phyloP scores from a whole-genome alignment of 2,329 filamentous ascomycete species.

The Samsoniella hepiali region DNA sequence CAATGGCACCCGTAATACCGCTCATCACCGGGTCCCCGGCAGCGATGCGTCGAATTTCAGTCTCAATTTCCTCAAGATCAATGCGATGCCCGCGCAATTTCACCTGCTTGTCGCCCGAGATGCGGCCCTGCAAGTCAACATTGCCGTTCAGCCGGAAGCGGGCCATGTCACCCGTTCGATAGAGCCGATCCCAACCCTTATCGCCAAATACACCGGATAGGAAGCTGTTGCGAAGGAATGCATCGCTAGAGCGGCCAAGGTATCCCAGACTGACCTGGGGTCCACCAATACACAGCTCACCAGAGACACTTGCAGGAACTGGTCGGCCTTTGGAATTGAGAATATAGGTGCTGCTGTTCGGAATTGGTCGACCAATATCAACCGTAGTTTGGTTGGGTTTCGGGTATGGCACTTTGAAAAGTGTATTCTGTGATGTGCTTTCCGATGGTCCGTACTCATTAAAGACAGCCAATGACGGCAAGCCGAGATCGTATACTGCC shows the following conservation, averaged over 20 bases:
- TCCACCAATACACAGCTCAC: constrained; percentile 8
- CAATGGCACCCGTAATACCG: constrained; percentile 22
- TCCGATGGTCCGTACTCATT: constrained; percentile 10
- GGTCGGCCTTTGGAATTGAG: constrained; percentile 5
- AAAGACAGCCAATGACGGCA: background rate
- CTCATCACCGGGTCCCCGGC: constrained; percentile 15
- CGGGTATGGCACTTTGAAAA: constrained; percentile 3
- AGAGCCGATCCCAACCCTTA: constrained; percentile 35
- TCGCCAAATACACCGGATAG: background rate
- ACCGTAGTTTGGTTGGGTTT: background rate
- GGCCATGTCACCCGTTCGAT: constrained; percentile 41
- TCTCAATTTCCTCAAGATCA: constrained; percentile 39
- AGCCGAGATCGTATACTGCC: constrained; percentile 3
- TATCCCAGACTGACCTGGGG: constrained; percentile 13
- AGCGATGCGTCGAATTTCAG: constrained; percentile 24
- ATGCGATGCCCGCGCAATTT: constrained; percentile 34
- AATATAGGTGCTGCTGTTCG: constrained; percentile 3
- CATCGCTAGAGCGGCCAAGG: constrained; percentile 1
- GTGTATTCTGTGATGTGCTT: constrained; percentile 9
- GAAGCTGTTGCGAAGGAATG: constrained; percentile 3
- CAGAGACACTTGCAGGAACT: background rate
- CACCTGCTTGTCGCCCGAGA: constrained; percentile 37
- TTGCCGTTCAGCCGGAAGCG: constrained; percentile 35
- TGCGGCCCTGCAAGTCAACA: constrained; percentile 37
- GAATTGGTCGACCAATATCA: constrained; percentile 4